Evolutionary conservation across 139 green algal genomes (phyloP), one percentile per base, ranked within the genome.

Genomic region (Zygnema cylindricum): DNA sequence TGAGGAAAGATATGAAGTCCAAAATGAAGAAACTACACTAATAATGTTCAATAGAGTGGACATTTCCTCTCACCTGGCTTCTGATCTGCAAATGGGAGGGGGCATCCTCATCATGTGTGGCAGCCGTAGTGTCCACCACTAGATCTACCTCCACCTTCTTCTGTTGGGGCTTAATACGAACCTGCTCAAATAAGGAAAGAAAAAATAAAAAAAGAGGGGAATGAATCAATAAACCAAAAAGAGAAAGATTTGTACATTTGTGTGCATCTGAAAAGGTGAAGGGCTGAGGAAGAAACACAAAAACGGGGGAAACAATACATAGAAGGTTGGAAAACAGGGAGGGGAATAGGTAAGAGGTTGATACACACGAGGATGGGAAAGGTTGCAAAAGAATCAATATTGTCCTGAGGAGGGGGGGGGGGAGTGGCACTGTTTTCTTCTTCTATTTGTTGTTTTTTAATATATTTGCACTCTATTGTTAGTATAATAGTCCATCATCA

Each of bases 81-180:
- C 69, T 43, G 32, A 91, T 91, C 30, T 40, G 69, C 23, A 92
- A 33, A 1, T 69, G 11, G n/a, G 82, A 42, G 1, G 36, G 22
- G 16, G 84, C 93, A 30, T 91, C 82, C 3, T 90, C 76, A 71
- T 94, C 92, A 90, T 96, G 96, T 57, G 95, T 96, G 0, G 83
- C 49, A 36, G 76, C 91, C 30, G 78, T 33, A 0, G 77, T 92
- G 76, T 97, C 95, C 22, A 97, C 88, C 7, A 7, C 2, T 22
- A 77, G 1, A 35, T 95, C 88, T 22, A 96, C 77, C 87, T 96
- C 94, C 1, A 96, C 21, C 0, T 90, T 88, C 76, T 87, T 87
- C 0, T 93, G 92, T n/a, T 93, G 83, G 2, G 94, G 92, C 89
- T 97, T 97, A 23, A 96, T 90, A 1, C 92, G 86, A 43, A 97